These are phyloP conservation scores for Euryodendron excelsum DNA, from an alignment of 148 eudicot species.

Conservation along the genomic window DNA sequence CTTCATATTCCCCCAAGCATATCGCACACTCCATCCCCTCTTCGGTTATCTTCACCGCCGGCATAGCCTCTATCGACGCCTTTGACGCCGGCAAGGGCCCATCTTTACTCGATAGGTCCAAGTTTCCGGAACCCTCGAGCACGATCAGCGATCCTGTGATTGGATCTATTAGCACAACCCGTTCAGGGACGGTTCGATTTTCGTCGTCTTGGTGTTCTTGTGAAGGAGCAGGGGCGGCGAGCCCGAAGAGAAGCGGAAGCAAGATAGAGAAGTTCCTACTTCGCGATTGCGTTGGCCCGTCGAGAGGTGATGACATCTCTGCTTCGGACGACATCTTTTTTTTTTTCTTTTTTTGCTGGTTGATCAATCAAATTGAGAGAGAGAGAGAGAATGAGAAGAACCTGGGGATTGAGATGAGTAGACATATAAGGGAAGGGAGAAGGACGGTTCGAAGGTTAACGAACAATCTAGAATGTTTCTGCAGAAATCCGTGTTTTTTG, in stretches of 20 bases:
- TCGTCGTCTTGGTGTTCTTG: background rate
- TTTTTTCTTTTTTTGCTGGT: background rate
- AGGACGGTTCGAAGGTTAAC: background rate
- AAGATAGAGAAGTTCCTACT: background rate
- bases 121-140: constrained; percentile 9
- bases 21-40: constrained; percentile 37
- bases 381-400: background rate
- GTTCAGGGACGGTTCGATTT: background rate
- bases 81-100: constrained; percentile 38
- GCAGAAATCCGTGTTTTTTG: background rate
- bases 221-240: background rate
- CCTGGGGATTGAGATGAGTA: background rate
- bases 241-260: background rate
- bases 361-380: background rate
- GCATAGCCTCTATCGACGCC: constrained; percentile 35
- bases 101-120: constrained; percentile 9
- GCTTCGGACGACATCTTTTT: background rate
- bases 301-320: background rate
- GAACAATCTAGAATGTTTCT: background rate
- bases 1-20: constrained; percentile 34
- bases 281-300: background rate
- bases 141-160: background rate
- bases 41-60: constrained; percentile 16
- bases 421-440: background rate
- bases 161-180: background rate